Conservation (phyloP, 2,329 filamentous ascomycete species). For the Ophiosphaerella korrae region DNA sequence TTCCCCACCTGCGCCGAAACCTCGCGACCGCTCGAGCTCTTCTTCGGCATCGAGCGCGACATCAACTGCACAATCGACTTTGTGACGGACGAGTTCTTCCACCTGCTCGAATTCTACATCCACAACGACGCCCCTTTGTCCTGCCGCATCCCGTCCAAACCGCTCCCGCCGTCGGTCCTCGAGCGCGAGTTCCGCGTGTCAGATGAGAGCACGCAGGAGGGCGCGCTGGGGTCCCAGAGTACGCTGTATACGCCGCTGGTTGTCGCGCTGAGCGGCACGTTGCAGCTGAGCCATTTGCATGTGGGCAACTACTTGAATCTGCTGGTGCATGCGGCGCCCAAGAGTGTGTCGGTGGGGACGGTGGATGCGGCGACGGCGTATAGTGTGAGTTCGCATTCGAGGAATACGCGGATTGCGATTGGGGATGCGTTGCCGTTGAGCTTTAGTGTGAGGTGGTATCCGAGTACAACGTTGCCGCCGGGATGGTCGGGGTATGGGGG, state of each 20-base stretch:
- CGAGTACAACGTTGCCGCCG: slow-evolving; percentile 69
- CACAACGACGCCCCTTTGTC: slow-evolving; percentile 93
- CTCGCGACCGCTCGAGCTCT: slow-evolving; percentile 76
- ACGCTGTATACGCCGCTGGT: slow-evolving; percentile 76
- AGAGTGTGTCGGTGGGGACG: slow-evolving; percentile 64
- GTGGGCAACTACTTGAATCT: slow-evolving; percentile 90
- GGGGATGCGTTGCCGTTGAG: slow-evolving; percentile 80
- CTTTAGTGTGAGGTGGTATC: slow-evolving; percentile 88
- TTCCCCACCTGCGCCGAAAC: slow-evolving; percentile 94
- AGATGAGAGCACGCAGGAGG: slow-evolving; percentile 48
- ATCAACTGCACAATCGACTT: slow-evolving; percentile 82
- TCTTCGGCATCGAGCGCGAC: slow-evolving; percentile 81
- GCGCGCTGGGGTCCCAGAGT: slow-evolving; percentile 40
- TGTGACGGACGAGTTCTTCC: slow-evolving; percentile 80
- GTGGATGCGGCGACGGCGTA: slow-evolving; percentile 89
- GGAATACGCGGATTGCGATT: slow-evolving; percentile 74
- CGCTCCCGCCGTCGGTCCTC: slow-evolving; percentile 54
- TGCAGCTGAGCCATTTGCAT: slow-evolving; percentile 85
- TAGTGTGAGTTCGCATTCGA: slow-evolving; percentile 68
- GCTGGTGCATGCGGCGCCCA: slow-evolving; percentile 72
- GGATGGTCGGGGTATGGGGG: slow-evolving; percentile 59
- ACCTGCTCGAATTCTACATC: slow-evolving; percentile 93
- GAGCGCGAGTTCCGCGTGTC: slow-evolving; percentile 35
- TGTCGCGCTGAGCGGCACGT: slow-evolving; percentile 84
- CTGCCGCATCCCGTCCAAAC: slow-evolving; percentile 85